Evolutionary conservation across 441 rosid species (phyloP), one percentile per base, ranked within the genome.

Genomic region (Populus hybrid): DNA sequence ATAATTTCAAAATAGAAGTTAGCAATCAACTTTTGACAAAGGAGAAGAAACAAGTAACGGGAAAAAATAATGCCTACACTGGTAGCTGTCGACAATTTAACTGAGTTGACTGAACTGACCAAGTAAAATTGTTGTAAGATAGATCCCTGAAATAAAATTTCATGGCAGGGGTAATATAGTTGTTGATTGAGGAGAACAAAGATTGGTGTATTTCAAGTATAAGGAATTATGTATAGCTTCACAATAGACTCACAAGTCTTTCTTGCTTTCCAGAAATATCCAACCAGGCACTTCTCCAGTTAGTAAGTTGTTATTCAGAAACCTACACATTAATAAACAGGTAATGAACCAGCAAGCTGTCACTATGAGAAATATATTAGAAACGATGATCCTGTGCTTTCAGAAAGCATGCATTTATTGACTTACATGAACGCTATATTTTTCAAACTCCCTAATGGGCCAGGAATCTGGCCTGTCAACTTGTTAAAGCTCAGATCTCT

Each of bases 81-180:
- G 10, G 5, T 10, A 75, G 26, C 79, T 80, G 78, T 32, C 21
- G 80, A 84, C 98, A 95, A 82, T 87, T 81, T 23, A 12, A 0
- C n/a, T 70, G 1, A 77, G 83, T 28, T 28, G 30, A 28, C 30
- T 28, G 4, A 28, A 3, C 66, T 61, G 91, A 67, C 36, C 81
- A 82, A 1, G 88, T 88, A 83, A 96, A 96, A 78, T 90, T 89
- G 90, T 96, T 96, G 85, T 91, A 90, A 73, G 99, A 96, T 71
- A 94, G 79, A 84, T 96, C 99, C 10, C 99, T 96, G 91, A 71
- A 82, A 73, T 23, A 66, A 35, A 32, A 42, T 67, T 3, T 6
- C 69, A 57, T 38, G 30, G 72, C 28, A 77, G n/a, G n/a, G n/a
- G 23, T 24, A 79, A 64, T 35, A 30, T 21, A 61, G 28, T 21